Conservation (phyloP, 1,284 basidiomycete genomes). For the Rhizoctonia solani region DNA sequence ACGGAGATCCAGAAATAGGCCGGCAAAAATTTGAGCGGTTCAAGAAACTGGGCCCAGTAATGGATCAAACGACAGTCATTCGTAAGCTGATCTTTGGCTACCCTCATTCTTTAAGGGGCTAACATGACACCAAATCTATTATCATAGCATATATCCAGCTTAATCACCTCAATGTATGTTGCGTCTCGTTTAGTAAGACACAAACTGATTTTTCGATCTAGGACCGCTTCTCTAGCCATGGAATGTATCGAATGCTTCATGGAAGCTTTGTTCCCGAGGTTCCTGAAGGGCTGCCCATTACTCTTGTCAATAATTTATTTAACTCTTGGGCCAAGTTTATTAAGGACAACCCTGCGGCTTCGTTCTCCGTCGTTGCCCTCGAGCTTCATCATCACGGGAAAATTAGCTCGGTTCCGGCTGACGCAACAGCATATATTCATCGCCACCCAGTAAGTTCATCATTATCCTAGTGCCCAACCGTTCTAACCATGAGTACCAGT, state of each 20-base stretch:
- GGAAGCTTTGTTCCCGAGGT: slow-evolving; percentile 16
- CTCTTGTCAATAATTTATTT: neutral
- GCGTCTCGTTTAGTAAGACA: neutral
- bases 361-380: slow-evolving; percentile 6
- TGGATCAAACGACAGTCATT: neutral
- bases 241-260: neutral
- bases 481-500: neutral
- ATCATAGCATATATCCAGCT: slow-evolving; percentile 4
- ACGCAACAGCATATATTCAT: slow-evolving; percentile 34
- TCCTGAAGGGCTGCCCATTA: neutral
- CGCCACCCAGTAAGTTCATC: slow-evolving; percentile 19
- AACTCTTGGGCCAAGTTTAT: neutral
- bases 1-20: slow-evolving; percentile 15
- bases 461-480: neutral
- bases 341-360: slow-evolving; percentile 5
- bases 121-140: neutral
- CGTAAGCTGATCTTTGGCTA: neutral
- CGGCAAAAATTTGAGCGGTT: slow-evolving; percentile 25
- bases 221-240: neutral
- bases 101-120: neutral
- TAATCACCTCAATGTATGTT: neutral
- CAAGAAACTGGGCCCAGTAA: slow-evolving; percentile 24
- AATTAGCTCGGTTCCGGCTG: slow-evolving; percentile 9
- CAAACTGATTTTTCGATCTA: neutral
- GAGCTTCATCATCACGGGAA: slow-evolving; percentile 30